Conservation (phyloP, 2,329 filamentous ascomycete genomes). For the Sclerotinia minor region DNA sequence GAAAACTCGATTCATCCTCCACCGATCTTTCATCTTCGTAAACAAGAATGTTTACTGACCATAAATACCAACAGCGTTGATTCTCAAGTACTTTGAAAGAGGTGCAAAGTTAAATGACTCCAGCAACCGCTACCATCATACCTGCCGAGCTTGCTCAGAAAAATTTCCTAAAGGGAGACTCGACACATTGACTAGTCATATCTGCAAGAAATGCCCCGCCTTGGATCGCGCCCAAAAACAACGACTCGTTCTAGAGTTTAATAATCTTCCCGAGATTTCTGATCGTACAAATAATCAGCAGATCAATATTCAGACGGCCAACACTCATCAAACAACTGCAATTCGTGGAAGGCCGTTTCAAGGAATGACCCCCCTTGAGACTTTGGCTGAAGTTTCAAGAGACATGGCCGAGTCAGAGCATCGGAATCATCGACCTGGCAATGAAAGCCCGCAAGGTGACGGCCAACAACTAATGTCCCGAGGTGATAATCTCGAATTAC, state of each 20-base stretch:
- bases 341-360: constrained; percentile 37
- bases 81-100: constrained; percentile 84
- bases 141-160: constrained; percentile 84
- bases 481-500: constrained; percentile 50
- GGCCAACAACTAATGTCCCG: constrained; percentile 32
- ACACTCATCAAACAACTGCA: constrained; percentile 30
- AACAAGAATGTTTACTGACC: constrained; percentile 25
- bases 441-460: constrained; percentile 44
- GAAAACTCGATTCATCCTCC: constrained; percentile 12
- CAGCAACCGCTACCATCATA: constrained; percentile 89
- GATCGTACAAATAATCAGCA: constrained; percentile 43
- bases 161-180: constrained; percentile 87
- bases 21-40: neutral
- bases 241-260: constrained; percentile 70
- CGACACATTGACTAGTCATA: constrained; percentile 77
- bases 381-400: constrained; percentile 82
- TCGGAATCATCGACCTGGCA: constrained; percentile 54
- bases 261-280: constrained; percentile 62
- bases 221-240: constrained; percentile 73
- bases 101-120: constrained; percentile 84
- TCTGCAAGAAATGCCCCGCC: constrained; percentile 83
- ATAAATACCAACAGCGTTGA: constrained; percentile 50
- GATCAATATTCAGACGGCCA: constrained; percentile 25
- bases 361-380: constrained; percentile 76
- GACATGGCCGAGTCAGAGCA: constrained; percentile 70